Evolutionary conservation across 129 eudicot species (phyloP).

Genomic region (Tanacetum coccineum): DNA sequence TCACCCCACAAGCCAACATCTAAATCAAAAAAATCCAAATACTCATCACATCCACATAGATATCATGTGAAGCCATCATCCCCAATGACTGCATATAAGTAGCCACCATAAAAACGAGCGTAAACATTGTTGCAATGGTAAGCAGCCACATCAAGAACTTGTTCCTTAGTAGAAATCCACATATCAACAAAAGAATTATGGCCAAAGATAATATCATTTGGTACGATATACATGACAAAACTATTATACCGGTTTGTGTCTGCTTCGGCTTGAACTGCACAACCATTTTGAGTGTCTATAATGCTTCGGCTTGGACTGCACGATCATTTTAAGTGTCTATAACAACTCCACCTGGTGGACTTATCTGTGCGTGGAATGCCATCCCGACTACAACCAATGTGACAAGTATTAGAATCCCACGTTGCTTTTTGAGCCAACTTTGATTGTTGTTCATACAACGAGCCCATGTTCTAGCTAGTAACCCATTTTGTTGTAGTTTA

Average conservation of each 20-base stretch:
- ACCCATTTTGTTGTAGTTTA: not conserved
- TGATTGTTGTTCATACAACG: not conserved
- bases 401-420: constrained; percentile 17
- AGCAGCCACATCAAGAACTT: constrained; percentile 25
- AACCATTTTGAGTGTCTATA: no score
- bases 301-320: no score
- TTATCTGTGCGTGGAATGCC: constrained; percentile 2
- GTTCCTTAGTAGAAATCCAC: constrained; percentile 20
- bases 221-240: constrained; percentile 4
- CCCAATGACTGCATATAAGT: constrained; percentile 10
- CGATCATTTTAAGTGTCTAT: constrained; percentile 7
- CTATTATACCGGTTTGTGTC: constrained; percentile 13
- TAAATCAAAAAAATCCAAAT: constrained; percentile 1
- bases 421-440: constrained; percentile 22
- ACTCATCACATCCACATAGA: constrained; percentile 7
- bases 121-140: constrained; percentile 2
- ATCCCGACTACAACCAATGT: constrained; percentile 12
- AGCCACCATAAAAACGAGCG: not conserved
- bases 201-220: constrained; percentile 8
- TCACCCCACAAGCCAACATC: no score
- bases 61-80: not conserved
- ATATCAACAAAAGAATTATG: constrained; percentile 7
- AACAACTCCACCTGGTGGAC: constrained; percentile 19
- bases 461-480: constrained; percentile 11
- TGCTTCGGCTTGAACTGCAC: constrained; percentile 1